phyloP scores from a whole-genome alignment of 148 eudicot genomes.

The Pouteria glomerata region DNA sequence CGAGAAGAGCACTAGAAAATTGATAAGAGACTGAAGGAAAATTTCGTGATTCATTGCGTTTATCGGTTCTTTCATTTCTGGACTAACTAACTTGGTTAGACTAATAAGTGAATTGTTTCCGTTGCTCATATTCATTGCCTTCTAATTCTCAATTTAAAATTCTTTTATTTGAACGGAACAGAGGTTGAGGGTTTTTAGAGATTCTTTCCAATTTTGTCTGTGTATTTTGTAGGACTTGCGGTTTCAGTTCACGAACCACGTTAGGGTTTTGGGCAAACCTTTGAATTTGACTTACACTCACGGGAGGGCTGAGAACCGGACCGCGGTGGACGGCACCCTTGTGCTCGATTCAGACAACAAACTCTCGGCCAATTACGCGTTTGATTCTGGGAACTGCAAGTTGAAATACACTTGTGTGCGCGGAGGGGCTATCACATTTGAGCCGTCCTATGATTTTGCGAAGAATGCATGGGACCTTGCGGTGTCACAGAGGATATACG shows the following conservation, averaged over 20 bases:
- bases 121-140: no score
- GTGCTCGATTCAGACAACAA: constrained; percentile 42
- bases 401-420: constrained; percentile 42
- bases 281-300: constrained; percentile 51
- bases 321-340: constrained; percentile 43
- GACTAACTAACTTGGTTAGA: not conserved
- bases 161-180: no score
- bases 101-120: no score
- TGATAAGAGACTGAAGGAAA: not conserved
- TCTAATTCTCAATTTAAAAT: not conserved
- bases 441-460: constrained; percentile 55
- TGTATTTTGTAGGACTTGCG: constrained; percentile 36
- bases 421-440: constrained; percentile 30
- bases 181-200: not conserved
- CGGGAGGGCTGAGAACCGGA: constrained; percentile 23
- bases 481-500: constrained; percentile 36
- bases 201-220: not conserved
- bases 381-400: constrained; percentile 40
- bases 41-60: not conserved
- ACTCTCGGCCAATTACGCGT: constrained; percentile 38
- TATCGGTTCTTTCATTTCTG: not conserved
- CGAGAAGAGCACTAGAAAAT: not conserved
- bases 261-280: constrained; percentile 41
- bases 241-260: constrained; percentile 52
- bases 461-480: constrained; percentile 52